Evolutionary conservation across 2,329 filamentous ascomycete species (phyloP).

Genomic region (Cladosporium sp.): DNA sequence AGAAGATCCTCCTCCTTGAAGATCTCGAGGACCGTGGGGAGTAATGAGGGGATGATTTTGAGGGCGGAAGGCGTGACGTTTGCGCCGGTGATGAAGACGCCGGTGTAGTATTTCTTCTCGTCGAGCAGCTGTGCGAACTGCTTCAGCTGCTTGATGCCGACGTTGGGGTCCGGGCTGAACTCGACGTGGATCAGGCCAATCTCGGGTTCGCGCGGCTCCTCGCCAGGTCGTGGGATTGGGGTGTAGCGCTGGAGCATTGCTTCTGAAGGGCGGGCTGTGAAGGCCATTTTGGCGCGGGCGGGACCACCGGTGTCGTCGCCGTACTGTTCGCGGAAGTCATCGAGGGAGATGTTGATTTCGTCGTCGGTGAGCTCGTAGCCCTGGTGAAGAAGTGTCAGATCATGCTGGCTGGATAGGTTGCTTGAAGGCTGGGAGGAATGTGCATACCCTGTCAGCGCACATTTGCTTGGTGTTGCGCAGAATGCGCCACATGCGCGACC

Average conservation of each 20-base stretch:
- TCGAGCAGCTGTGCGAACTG: slow-evolving; percentile 78
- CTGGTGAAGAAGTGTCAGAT: slow-evolving; percentile 43
- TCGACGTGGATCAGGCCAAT: slow-evolving; percentile 91
- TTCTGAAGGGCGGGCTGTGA: slow-evolving; percentile 78
- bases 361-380: slow-evolving; percentile 89
- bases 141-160: slow-evolving; percentile 91
- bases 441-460: slow-evolving; percentile 60
- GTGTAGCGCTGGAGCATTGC: slow-evolving; percentile 83
- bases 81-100: slow-evolving; percentile 81
- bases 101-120: slow-evolving; percentile 76
- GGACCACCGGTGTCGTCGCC: slow-evolving; percentile 67
- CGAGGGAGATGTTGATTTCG: slow-evolving; percentile 79
- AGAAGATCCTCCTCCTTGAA: slow-evolving; percentile 94
- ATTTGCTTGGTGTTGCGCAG: slow-evolving; percentile 94
- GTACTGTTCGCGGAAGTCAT: slow-evolving; percentile 72
- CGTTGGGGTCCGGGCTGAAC: slow-evolving; percentile 73
- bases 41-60: slow-evolving; percentile 75
- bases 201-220: slow-evolving; percentile 50
- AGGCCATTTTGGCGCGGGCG: slow-evolving; percentile 78
- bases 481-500: slow-evolving; percentile 79
- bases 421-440: slow-evolving; percentile 16
- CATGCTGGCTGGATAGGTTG: slow-evolving; percentile 13
- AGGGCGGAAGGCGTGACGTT: slow-evolving; percentile 80
- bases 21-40: slow-evolving; percentile 79
- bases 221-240: slow-evolving; percentile 60